These are phyloP conservation scores for Purpureocillium lavendulum DNA, from an alignment of 2,329 filamentous ascomycete species.

Conservation along the genomic window DNA sequence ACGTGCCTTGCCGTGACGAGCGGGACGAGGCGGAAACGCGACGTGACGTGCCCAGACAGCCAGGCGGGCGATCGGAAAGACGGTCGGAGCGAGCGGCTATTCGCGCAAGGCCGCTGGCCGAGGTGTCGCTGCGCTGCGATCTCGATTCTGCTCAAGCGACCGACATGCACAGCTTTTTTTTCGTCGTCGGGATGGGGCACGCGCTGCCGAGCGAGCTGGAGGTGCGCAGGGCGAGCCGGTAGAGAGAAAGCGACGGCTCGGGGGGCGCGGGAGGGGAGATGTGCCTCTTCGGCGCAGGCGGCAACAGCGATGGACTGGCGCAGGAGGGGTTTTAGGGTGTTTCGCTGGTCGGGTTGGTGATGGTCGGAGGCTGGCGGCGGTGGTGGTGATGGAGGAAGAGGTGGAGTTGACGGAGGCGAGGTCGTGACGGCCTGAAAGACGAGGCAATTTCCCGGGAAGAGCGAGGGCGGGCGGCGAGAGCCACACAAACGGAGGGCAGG, in stretches of 20 bases:
- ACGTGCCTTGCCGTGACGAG: constrained; percentile 19
- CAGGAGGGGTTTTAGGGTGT: no score
- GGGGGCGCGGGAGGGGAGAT: no score
- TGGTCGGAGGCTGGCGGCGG: constrained; percentile 1
- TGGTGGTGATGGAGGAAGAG: constrained; percentile 7
- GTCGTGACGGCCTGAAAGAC: constrained; percentile 20
- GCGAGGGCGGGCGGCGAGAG: constrained; percentile 3
- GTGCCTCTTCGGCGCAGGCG: no score
- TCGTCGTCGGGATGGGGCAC: constrained; percentile 1
- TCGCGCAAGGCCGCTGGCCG: constrained; percentile 22
- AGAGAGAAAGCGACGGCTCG: neutral
- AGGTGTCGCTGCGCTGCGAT: constrained; percentile 22
- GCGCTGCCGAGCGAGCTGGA: neutral
- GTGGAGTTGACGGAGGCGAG: constrained; percentile 7
- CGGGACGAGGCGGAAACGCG: neutral
- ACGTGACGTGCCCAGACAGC: no score
- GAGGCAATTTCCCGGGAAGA: constrained; percentile 15
- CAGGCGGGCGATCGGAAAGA: neutral
- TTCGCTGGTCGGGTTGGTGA: neutral
- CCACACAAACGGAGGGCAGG: no score
- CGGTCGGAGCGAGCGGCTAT: constrained; percentile 15
- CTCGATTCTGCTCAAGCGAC: constrained; percentile 14
- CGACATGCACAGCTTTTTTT: constrained; percentile 16
- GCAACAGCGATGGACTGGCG: neutral
- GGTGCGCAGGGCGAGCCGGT: neutral